Conservation (phyloP, 225 moss, liverwort and hornwort genomes). For the Physcomitrium patens region DNA sequence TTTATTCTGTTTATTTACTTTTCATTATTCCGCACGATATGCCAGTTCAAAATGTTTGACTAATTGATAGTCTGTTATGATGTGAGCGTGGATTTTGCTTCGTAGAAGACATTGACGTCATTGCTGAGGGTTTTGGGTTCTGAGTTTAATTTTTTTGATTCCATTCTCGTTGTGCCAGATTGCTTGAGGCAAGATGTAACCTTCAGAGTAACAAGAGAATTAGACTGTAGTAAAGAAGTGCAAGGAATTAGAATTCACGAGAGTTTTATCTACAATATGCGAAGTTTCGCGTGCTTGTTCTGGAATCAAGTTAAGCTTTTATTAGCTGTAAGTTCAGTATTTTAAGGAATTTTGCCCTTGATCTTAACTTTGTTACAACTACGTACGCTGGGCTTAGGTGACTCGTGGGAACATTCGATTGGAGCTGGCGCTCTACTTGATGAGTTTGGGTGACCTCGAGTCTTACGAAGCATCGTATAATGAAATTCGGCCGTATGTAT, state of each 20-base stretch:
- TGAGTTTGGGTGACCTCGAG: conserved; percentile 71
- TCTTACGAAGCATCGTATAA: conserved; percentile 87
- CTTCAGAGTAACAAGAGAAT: background rate
- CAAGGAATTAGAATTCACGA: conserved; percentile 2
- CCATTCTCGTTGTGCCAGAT: background rate
- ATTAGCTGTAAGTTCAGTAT: background rate
- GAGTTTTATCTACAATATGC: conserved; percentile 1
- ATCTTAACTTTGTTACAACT: conserved; percentile 19
- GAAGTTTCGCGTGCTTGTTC: conserved; percentile 8
- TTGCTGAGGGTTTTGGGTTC: conserved; percentile 9
- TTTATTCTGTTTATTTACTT: background rate
- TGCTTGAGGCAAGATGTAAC: background rate
- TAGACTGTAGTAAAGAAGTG: background rate
- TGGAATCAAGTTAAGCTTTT: background rate
- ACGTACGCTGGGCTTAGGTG: conserved; percentile 44
- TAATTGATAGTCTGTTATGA: background rate
- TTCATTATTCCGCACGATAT: background rate
- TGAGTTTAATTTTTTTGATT: background rate
- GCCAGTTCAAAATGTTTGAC: background rate
- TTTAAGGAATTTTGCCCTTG: conserved; percentile 1
- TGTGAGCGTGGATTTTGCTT: background rate
- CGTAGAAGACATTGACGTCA: background rate
- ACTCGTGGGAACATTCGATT: conserved; percentile 72
- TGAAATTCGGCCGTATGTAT: conserved; percentile 82
- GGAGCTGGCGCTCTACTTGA: conserved; percentile 89